These are phyloP conservation scores for Malassezia arunalokei DNA, from an alignment of 1,284 basidiomycete genomes.

Conservation along the genomic window DNA sequence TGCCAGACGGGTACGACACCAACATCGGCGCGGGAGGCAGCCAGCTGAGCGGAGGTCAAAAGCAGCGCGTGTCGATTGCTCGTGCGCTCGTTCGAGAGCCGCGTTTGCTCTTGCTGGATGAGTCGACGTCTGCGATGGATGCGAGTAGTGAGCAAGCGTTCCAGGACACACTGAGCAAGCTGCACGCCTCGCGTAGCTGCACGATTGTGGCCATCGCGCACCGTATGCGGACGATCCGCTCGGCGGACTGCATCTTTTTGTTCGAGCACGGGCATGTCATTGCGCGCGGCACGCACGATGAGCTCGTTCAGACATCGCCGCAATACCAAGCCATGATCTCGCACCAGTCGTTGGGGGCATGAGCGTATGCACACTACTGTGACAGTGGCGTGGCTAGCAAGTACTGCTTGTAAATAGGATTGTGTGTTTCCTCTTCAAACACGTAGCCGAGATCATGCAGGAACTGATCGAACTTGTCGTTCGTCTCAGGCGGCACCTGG, in stretches of 20 bases:
- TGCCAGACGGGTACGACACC: conserved; percentile 82
- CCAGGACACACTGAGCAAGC: conserved; percentile 24
- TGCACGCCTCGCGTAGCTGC: conserved; percentile 34
- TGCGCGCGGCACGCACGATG: conserved; percentile 33
- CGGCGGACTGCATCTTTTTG: conserved; percentile 39
- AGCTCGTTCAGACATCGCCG: conserved; percentile 23
- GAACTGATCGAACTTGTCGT: conserved; percentile 60
- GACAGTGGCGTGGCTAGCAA: conserved; percentile 39
- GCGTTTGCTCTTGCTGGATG: conserved; percentile 34
- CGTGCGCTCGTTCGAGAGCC: conserved; percentile 38
- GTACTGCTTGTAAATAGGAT: conserved; percentile 70
- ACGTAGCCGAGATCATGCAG: conserved; percentile 66
- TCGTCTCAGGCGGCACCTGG: conserved; percentile 60
- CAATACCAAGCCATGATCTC: conserved; percentile 30
- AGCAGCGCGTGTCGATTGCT: conserved; percentile 40
- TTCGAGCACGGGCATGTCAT: conserved; percentile 31
- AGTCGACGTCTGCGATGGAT: conserved; percentile 40
- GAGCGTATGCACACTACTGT: background rate
- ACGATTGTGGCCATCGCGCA: conserved; percentile 39
- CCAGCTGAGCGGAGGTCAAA: conserved; percentile 50
- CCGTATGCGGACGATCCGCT: conserved; percentile 38
- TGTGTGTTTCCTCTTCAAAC: conserved; percentile 86
- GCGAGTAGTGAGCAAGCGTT: conserved; percentile 39
- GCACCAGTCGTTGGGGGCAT: conserved; percentile 21
- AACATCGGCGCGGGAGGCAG: conserved; percentile 86